These are phyloP conservation scores for Plasmodium blacklocki DNA, from an alignment of 169 alveolate species.

Conservation along the genomic window DNA sequence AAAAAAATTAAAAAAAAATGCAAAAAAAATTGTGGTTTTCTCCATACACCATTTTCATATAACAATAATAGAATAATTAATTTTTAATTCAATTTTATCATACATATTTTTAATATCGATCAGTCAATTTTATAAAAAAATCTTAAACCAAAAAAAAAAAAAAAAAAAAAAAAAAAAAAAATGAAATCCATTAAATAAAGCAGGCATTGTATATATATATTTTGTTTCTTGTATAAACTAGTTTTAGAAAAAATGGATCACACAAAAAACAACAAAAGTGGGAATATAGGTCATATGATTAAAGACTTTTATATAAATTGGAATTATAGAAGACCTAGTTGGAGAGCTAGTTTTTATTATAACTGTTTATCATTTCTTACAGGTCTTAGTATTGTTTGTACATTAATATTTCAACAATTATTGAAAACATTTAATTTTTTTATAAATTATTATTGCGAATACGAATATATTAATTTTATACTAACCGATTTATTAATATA, in stretches of 20 bases:
- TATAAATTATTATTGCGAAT: slow-evolving; percentile 82
- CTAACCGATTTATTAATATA: slow-evolving; percentile 77
- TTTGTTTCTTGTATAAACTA: not conserved
- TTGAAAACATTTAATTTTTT: slow-evolving; percentile 82
- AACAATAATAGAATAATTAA: no score
- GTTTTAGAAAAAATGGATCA: slow-evolving; percentile 44
- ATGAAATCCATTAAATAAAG: not conserved
- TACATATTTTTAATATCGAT: no score
- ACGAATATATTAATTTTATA: slow-evolving; percentile 80
- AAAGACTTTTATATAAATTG: slow-evolving; percentile 77
- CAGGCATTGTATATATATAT: no score
- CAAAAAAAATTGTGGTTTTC: no score
- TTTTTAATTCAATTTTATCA: no score
- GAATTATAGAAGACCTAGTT: slow-evolving; percentile 85
- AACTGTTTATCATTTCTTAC: slow-evolving; percentile 76
- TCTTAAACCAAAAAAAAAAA: no score
- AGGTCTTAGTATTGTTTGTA: slow-evolving; percentile 77
- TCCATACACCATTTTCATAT: no score
- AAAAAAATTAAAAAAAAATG: no score
- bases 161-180: not conserved
- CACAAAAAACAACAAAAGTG: slow-evolving; percentile 7
- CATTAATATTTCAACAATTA: slow-evolving; percentile 82
- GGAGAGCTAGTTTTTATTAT: slow-evolving; percentile 87
- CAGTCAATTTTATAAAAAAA: no score
- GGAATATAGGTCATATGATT: slow-evolving; percentile 47